Percentiles rank a stretch among this genome's conserved stretches.
Evolutionary conservation across 352 stramenopile genomes (phyloP).

Genomic region (Phytopythium montanum): DNA sequence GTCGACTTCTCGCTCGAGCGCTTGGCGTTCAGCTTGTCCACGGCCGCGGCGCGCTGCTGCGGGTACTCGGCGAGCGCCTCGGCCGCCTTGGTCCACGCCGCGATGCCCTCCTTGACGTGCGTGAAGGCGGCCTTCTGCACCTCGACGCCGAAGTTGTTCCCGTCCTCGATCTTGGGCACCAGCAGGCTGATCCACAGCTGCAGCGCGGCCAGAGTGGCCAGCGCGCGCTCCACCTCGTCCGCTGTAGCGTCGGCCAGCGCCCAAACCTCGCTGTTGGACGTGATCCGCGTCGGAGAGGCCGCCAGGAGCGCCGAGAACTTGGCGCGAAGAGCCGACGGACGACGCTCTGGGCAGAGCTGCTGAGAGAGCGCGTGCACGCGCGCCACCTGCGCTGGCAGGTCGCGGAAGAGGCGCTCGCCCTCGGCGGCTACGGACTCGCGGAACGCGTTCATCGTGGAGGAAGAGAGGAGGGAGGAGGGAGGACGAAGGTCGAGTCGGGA

Average conservation of each 20-base stretch:
- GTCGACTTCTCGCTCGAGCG: conserved; percentile 48
- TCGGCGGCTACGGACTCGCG: conserved; percentile 33
- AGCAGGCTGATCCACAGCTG: conserved; percentile 73
- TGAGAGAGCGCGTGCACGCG: conserved; percentile 43
- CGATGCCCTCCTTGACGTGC: conserved; percentile 59
- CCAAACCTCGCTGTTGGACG: conserved; percentile 37
- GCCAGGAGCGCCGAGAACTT: conserved; percentile 32
- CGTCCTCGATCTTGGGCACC: conserved; percentile 72
- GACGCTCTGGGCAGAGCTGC: conserved; percentile 39
- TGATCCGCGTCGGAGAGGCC: conserved; percentile 25
- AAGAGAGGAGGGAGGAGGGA: neutral
- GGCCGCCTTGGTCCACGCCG: conserved; percentile 76
- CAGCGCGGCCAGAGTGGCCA: conserved; percentile 46
- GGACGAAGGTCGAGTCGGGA: neutral
- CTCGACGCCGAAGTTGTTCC: conserved; percentile 88
- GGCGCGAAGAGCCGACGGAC: conserved; percentile 33
- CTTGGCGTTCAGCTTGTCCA: conserved; percentile 79
- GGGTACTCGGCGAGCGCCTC: conserved; percentile 72
- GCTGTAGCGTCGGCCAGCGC: conserved; percentile 33
- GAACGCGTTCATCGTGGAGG: conserved; percentile 50
- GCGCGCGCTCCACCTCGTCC: conserved; percentile 51
- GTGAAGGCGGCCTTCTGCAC: conserved; percentile 76
- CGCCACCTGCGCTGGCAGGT: conserved; percentile 41
- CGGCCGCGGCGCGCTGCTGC: conserved; percentile 46
- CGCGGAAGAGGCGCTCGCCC: conserved; percentile 34